These are phyloP conservation scores for Pyrenopolyporus hunteri DNA, from an alignment of 495 filamentous ascomycete genomes.

Conservation along the genomic window DNA sequence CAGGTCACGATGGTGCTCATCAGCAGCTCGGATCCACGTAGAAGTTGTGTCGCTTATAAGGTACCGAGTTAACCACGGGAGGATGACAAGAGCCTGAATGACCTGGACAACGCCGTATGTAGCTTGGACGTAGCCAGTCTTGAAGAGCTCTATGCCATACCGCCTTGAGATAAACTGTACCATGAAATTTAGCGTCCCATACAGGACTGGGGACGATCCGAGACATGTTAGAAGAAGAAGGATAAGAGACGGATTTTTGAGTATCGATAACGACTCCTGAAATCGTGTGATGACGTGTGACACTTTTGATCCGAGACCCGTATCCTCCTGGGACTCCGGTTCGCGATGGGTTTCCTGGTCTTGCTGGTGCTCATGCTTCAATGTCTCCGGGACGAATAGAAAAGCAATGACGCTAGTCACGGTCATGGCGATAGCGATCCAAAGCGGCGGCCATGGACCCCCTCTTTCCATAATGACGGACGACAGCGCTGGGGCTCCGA, in stretches of 20 bases:
- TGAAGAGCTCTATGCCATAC: conserved; percentile 35
- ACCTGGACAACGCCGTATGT: conserved; percentile 32
- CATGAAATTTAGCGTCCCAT: conserved; percentile 32
- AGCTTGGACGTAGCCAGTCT: conserved; percentile 39
- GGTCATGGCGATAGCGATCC: conserved; percentile 46
- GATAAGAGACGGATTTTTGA: conserved; percentile 37
- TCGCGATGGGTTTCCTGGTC: background rate
- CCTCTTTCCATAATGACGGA: conserved; percentile 60
- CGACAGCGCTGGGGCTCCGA: conserved; percentile 55
- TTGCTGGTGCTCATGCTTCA: conserved; percentile 29
- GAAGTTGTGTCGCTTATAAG: conserved; percentile 26
- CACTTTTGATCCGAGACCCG: conserved; percentile 5
- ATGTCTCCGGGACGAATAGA: conserved; percentile 56
- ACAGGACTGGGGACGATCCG: conserved; percentile 25
- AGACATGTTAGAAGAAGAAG: conserved; percentile 37
- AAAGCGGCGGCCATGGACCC: conserved; percentile 60
- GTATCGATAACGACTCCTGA: conserved; percentile 35
- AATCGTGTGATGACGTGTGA: conserved; percentile 27
- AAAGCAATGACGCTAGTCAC: conserved; percentile 35
- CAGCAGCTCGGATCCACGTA: conserved; percentile 18
- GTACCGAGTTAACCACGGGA: conserved; percentile 35
- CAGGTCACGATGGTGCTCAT: conserved; percentile 55
- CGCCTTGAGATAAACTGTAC: conserved; percentile 41
- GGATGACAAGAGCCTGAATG: conserved; percentile 25
- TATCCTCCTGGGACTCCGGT: background rate